A percentile compares a stretch with the other conserved stretches of the same genome.
phyloP scores from a whole-genome alignment of 1,284 basidiomycete genomes.

The Pseudomicrostroma phylloplanum region DNA sequence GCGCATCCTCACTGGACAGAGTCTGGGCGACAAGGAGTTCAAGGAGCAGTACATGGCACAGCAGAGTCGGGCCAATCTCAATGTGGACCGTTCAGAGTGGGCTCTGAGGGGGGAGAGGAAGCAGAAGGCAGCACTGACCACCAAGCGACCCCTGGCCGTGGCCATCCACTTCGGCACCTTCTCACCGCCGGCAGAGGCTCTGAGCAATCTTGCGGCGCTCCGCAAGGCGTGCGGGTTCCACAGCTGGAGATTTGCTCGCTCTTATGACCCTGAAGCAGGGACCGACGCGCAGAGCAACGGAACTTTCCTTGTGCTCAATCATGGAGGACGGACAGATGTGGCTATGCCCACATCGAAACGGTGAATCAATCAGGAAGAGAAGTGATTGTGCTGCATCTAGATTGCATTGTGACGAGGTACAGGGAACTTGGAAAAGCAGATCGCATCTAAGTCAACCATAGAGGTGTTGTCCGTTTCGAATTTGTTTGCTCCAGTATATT shows the following conservation, averaged over 20 bases:
- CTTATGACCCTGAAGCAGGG: neutral
- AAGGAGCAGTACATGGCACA: neutral
- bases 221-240: neutral
- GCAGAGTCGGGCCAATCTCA: neutral
- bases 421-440: too few relatives aligned
- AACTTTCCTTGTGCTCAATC: neutral
- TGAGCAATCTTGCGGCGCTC: neutral
- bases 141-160: conserved; percentile 13
- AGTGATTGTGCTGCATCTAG: too few relatives aligned
- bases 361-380: too few relatives aligned
- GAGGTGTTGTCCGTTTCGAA: too few relatives aligned
- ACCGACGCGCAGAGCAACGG: neutral
- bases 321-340: conserved; percentile 5
- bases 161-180: conserved; percentile 40
- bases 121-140: neutral
- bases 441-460: too few relatives aligned
- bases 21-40: neutral
- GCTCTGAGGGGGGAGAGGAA: neutral
- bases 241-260: neutral
- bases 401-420: too few relatives aligned
- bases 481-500: too few relatives aligned
- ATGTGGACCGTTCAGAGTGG: too few relatives aligned
- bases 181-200: neutral
- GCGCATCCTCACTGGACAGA: conserved; percentile 22
- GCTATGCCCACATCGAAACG: neutral